Percentiles rank a stretch among this genome's conserved stretches.
These are phyloP conservation scores for Hymenoscyphus fraxineus DNA, from an alignment of 2,329 filamentous ascomycete species.

Conservation along the genomic window DNA sequence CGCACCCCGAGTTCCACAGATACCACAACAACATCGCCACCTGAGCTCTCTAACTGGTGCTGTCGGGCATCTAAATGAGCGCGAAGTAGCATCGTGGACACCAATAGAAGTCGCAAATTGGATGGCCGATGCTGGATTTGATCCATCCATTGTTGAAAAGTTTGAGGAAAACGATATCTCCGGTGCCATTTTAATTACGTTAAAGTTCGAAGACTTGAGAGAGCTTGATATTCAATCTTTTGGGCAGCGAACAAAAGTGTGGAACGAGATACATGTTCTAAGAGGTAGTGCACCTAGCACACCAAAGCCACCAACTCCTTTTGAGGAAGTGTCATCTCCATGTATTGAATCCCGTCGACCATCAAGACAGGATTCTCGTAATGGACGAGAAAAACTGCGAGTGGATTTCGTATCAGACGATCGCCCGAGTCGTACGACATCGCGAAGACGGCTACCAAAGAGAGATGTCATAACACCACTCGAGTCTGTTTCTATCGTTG, in stretches of 20 bases:
- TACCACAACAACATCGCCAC: constrained; percentile 35
- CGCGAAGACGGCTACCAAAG: constrained; percentile 27
- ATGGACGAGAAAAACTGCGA: constrained; percentile 16
- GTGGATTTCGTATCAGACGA: constrained; percentile 30
- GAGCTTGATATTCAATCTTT: constrained; percentile 80
- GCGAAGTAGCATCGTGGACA: constrained; percentile 62
- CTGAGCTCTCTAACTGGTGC: constrained; percentile 55
- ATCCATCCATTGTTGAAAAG: constrained; percentile 71
- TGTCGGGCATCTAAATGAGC: constrained; percentile 53
- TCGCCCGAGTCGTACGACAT: constrained; percentile 26
- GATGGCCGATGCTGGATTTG: constrained; percentile 82
- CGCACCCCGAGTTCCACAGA: constrained; percentile 27
- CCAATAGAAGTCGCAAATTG: constrained; percentile 77
- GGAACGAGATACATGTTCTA: constrained; percentile 73
- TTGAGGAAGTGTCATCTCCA: constrained; percentile 51
- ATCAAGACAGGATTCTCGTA: constrained; percentile 24
- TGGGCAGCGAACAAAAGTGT: constrained; percentile 73
- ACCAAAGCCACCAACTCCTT: constrained; percentile 54
- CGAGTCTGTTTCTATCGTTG: constrained; percentile 86
- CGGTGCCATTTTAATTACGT: constrained; percentile 78
- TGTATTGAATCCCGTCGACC: constrained; percentile 23
- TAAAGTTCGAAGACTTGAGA: constrained; percentile 84
- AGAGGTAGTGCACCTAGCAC: constrained; percentile 52
- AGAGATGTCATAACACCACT: constrained; percentile 67
- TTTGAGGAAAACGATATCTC: constrained; percentile 93